Evolutionary conservation across 2,329 filamentous ascomycete species (phyloP).

Genomic region (Delphinella strobiligena): DNA sequence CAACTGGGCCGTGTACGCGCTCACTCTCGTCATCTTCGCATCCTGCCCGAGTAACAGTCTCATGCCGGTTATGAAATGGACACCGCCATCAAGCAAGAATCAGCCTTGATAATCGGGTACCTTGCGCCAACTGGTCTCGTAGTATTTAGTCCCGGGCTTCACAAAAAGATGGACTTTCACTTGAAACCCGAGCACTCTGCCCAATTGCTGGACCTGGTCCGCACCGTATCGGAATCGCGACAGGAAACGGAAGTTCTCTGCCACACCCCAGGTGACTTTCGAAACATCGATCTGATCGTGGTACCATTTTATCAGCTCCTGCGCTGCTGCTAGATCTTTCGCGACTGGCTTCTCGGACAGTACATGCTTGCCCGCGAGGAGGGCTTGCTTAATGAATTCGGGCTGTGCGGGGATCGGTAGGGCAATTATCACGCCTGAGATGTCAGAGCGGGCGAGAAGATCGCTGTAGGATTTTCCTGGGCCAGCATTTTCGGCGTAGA

Average conservation of each 20-base stretch:
- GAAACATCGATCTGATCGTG: conserved; percentile 25
- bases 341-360: conserved; percentile 43
- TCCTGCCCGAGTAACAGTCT: conserved; percentile 45
- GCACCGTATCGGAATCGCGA: conserved; percentile 42
- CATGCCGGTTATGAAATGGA: conserved; percentile 56
- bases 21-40: conserved; percentile 33
- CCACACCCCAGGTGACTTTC: conserved; percentile 44
- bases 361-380: conserved; percentile 42
- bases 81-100: conserved; percentile 64
- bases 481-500: conserved; percentile 47
- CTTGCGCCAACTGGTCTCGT: conserved; percentile 51
- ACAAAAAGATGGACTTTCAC: conserved; percentile 35
- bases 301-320: conserved; percentile 38
- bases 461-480: conserved; percentile 31
- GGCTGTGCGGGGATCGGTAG: conserved; percentile 30
- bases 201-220: conserved; percentile 38
- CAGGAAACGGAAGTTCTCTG: conserved; percentile 62
- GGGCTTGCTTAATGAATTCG: conserved; percentile 37
- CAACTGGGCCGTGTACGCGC: conserved; percentile 44
- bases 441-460: conserved; percentile 28
- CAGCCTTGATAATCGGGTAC: conserved; percentile 61
- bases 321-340: conserved; percentile 42
- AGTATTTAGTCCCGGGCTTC: conserved; percentile 41
- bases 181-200: conserved; percentile 44
- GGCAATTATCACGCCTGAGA: conserved; percentile 41